Evolutionary conservation across 2,329 filamentous ascomycete species (phyloP), one percentile per base, ranked within the genome.

Genomic region (Aureobasidium sp.): DNA sequence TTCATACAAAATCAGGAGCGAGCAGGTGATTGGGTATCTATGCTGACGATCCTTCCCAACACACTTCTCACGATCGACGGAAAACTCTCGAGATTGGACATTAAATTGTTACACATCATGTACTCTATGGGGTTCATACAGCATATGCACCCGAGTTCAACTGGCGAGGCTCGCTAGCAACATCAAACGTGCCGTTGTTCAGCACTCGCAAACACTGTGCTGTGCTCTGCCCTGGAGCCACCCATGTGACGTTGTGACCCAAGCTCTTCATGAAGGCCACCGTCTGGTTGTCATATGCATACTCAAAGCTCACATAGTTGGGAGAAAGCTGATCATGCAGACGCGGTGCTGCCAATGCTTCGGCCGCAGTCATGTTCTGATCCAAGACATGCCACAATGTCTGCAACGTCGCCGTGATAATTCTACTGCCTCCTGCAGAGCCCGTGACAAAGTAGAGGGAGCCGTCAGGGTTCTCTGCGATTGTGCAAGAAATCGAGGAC

Each of bases 241-340:
- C 81, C 83, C 84, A 89, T 0, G 83, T 85, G 2, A 94, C 81
- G 69, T 90, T 87, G 70, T 94, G 90, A 0, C 89, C 89, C 56
- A 81, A 77, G 1, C 74, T 75, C 57, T 75, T 74, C 82, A 96
- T 81, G 64, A 82, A 87, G 1, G 78, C 82, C 5, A 85, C 83
- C 0, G 86, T 88, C 1, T 68, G 70, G 65, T 87, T 87, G 67
- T 89, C 81, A 67, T 88, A 95, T 0, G 73, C 73, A 39, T 83
- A 84, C 74, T 96, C 91, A 59, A 94, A 86, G 0, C 76, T 77
- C 1, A 86, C 81, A 53, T 76, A 75, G 67, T 91, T 87, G 0
- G 91, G 92, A 59, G 91, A 78, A 10, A 96, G 78, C 75, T 96
- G 92, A 70, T 96, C 90, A 70, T 96, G 92, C 26, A 95, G 76